A percentile compares a stretch with the other conserved stretches of the same genome.
Evolutionary conservation across 768 basidiomycete species (phyloP).

Genomic region (Tricholoma hemisulphureum): DNA sequence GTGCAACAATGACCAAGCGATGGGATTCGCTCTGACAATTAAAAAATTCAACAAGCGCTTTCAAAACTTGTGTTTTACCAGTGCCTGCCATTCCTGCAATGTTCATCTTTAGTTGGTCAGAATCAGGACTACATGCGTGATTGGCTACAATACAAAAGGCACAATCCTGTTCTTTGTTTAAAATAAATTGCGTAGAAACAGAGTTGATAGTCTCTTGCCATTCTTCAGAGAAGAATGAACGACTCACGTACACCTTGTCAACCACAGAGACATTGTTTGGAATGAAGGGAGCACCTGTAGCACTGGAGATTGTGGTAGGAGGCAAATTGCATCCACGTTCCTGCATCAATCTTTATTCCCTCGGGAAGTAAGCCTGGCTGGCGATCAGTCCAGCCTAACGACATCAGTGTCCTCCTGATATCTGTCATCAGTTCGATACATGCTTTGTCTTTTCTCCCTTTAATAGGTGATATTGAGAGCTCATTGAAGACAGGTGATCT

Average conservation of each 20-base stretch:
- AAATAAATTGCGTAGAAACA: conserved; percentile 5
- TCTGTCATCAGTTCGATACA: not conserved
- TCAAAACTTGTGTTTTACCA: conserved; percentile 28
- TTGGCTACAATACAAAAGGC: conserved; percentile 28
- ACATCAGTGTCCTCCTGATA: not conserved
- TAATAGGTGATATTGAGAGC: not conserved
- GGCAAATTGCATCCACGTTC: not conserved
- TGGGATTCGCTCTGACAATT: conserved; percentile 17
- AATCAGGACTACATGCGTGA: conserved; percentile 12
- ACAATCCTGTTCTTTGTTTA: conserved; percentile 33
- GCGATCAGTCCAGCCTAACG: not conserved
- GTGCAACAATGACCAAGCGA: conserved; percentile 26
- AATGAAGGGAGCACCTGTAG: not conserved
- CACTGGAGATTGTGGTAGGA: not conserved
- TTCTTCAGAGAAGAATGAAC: not conserved
- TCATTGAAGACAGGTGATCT: not conserved
- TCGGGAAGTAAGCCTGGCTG: not conserved
- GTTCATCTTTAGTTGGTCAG: conserved; percentile 27
- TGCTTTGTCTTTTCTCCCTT: not conserved
- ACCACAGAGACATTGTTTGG: conserved; percentile 1
- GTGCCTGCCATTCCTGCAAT: conserved; percentile 33
- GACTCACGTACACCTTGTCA: not conserved
- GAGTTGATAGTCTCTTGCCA: not conserved
- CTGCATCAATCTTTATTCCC: not conserved
- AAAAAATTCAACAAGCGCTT: conserved; percentile 23